Conservation (phyloP, 352 stramenopile genomes). For the Globisporangium viniferum region DNA sequence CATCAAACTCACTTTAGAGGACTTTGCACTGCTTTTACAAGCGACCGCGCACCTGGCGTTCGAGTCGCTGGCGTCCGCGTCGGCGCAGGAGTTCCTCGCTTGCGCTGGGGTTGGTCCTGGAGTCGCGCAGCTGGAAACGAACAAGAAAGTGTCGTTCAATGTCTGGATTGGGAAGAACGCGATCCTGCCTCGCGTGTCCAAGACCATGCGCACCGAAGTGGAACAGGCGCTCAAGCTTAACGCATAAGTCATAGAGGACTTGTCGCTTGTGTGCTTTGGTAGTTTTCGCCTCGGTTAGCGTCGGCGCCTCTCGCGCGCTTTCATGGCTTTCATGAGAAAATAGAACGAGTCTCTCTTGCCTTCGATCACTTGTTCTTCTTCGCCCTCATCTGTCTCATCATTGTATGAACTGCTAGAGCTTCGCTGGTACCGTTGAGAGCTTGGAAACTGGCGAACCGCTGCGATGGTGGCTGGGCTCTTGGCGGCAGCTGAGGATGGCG, state of each 20-base stretch:
- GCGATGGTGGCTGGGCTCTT: not conserved
- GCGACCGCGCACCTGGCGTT: slow-evolving; percentile 59
- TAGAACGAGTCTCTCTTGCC: slow-evolving; percentile 79
- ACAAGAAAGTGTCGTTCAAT: slow-evolving; percentile 60
- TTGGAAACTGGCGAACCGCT: slow-evolving; percentile 13
- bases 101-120: slow-evolving; percentile 48
- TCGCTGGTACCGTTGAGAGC: not conserved
- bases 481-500: not conserved
- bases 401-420: not conserved
- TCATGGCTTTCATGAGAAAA: slow-evolving; percentile 65
- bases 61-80: slow-evolving; percentile 28
- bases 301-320: slow-evolving; percentile 16
- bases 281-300: not conserved
- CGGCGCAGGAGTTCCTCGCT: slow-evolving; percentile 32
- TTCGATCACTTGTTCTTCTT: slow-evolving; percentile 27
- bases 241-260: slow-evolving; percentile 5
- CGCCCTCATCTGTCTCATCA: not conserved
- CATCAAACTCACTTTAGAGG: slow-evolving; percentile 31
- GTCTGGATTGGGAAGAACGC: slow-evolving; percentile 74
- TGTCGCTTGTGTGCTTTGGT: not conserved
- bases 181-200: slow-evolving; percentile 75
- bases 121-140: slow-evolving; percentile 40
- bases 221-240: slow-evolving; percentile 32
- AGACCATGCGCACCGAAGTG: slow-evolving; percentile 55
- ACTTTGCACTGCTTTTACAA: slow-evolving; percentile 52